These are phyloP conservation scores for Urostyla sp. DNA, from an alignment of 73 alveolate species.

Conservation along the genomic window DNA sequence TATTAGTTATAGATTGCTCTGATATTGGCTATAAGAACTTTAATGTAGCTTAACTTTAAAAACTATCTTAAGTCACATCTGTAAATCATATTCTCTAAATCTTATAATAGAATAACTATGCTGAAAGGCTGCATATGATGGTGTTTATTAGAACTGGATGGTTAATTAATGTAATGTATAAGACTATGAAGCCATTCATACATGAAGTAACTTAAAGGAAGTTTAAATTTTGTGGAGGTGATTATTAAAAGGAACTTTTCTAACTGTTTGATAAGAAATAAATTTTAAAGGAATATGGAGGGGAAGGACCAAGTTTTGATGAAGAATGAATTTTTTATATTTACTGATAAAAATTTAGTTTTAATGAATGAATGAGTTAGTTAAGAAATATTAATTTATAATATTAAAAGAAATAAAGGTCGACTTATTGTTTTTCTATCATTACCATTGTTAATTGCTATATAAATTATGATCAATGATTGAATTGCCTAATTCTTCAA, in stretches of 20 bases:
- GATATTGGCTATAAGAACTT: constrained; percentile 22
- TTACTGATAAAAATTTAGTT: too few relatives aligned
- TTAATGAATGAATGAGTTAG: too few relatives aligned
- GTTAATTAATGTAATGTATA: constrained; percentile 32
- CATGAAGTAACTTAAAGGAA: constrained; percentile 41
- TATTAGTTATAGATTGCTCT: neutral
- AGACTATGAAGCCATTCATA: constrained; percentile 22
- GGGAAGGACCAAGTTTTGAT: constrained; percentile 24
- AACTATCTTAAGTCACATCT: constrained; percentile 11
- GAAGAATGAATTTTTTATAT: too few relatives aligned
- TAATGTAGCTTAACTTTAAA: neutral
- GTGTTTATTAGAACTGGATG: constrained; percentile 22
- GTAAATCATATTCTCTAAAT: neutral
- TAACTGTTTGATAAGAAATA: neutral
- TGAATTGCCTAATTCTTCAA: too few relatives aligned
- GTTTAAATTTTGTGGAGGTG: constrained; percentile 34
- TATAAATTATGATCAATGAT: too few relatives aligned
- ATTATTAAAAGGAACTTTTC: constrained; percentile 3
- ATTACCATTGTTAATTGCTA: too few relatives aligned
- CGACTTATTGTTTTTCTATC: too few relatives aligned
- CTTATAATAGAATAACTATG: constrained; percentile 11
- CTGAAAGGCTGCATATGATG: constrained; percentile 35
- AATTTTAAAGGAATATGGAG: constrained; percentile 48
- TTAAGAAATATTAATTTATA: too few relatives aligned
- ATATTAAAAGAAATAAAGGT: too few relatives aligned